phyloP scores from a whole-genome alignment of 306 rosid species.

The Quercus mongolica region DNA sequence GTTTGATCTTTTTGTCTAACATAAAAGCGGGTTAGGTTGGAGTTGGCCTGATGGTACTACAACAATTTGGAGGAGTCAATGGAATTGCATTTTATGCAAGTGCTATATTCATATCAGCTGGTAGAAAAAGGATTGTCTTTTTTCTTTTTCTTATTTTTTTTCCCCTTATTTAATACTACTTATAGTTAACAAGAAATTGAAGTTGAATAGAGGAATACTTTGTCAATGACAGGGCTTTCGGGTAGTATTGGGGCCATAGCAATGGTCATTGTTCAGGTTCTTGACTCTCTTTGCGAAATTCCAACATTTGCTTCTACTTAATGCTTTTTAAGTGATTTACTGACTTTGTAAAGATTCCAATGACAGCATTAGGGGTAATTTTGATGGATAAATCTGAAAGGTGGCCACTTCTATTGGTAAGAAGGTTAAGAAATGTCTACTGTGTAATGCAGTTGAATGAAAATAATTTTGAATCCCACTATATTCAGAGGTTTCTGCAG shows the following conservation, averaged over 20 bases:
- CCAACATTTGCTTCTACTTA: slow-evolving; percentile 15
- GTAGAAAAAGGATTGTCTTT: slow-evolving; percentile 33
- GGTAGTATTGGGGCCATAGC: slow-evolving; percentile 69
- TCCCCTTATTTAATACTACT: slow-evolving; percentile 7
- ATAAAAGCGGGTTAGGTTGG: slow-evolving; percentile 54
- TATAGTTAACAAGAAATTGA: not conserved
- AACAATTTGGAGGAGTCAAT: slow-evolving; percentile 88
- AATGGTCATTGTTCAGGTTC: slow-evolving; percentile 77
- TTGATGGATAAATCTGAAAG: too few species aligned
- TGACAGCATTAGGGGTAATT: too few species aligned
- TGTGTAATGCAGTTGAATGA: too few species aligned
- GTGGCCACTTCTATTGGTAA: too few species aligned
- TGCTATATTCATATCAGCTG: slow-evolving; percentile 71
- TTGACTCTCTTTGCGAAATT: slow-evolving; percentile 15
- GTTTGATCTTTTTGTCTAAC: slow-evolving; percentile 1
- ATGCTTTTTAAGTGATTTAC: not conserved
- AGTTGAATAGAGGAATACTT: not conserved
- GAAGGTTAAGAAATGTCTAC: too few species aligned
- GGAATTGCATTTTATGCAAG: slow-evolving; percentile 76
- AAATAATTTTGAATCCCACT: too few species aligned
- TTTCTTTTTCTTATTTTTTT: not conserved
- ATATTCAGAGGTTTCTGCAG: too few species aligned
- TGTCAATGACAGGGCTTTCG: slow-evolving; percentile 61
- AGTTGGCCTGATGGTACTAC: slow-evolving; percentile 80
- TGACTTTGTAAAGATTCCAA: too few species aligned